phyloP scores from a whole-genome alignment of 2,329 filamentous ascomycete species.

The Penicillium palitans region DNA sequence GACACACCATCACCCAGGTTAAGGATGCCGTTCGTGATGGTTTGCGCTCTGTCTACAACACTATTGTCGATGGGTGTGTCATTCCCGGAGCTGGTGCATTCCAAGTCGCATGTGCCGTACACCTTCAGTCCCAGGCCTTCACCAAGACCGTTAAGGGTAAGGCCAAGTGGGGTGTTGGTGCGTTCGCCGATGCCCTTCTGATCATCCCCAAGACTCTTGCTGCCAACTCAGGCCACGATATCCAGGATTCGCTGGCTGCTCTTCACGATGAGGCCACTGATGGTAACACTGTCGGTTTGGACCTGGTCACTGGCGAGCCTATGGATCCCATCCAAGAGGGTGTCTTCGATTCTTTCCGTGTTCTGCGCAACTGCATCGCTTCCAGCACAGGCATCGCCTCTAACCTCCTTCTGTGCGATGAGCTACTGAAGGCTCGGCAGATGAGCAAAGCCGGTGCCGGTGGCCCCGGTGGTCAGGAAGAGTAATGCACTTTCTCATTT shows the following conservation, averaged over 20 bases:
- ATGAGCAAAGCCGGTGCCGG: slow-evolving; percentile 62
- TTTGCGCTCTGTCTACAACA: slow-evolving; percentile 95
- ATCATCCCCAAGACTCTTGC: slow-evolving; percentile 97
- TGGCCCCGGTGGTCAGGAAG: slow-evolving; percentile 46
- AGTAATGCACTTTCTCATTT: slow-evolving; percentile 35
- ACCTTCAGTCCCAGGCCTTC: slow-evolving; percentile 84
- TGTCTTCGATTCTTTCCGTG: slow-evolving; percentile 94
- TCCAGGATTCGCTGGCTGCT: slow-evolving; percentile 86
- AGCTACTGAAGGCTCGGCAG: slow-evolving; percentile 95
- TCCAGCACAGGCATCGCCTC: slow-evolving; percentile 94
- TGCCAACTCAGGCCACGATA: slow-evolving; percentile 92
- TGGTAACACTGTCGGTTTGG: slow-evolving; percentile 81
- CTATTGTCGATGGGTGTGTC: slow-evolving; percentile 96
- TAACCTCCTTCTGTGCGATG: slow-evolving; percentile 92
- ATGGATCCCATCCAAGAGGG: slow-evolving; percentile 95
- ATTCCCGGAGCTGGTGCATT: slow-evolving; percentile 94
- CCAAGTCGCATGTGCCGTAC: slow-evolving; percentile 87
- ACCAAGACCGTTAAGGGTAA: slow-evolving; percentile 93
- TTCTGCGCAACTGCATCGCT: slow-evolving; percentile 88
- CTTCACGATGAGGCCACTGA: slow-evolving; percentile 84
- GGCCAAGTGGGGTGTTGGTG: slow-evolving; percentile 91
- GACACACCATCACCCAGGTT: slow-evolving; percentile 94
- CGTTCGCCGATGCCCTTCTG: slow-evolving; percentile 91
- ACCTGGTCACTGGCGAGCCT: slow-evolving; percentile 81
- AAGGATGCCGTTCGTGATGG: slow-evolving; percentile 95